Percentiles rank a stretch among this genome's conserved stretches.
phyloP scores from a whole-genome alignment of 495 filamentous ascomycete genomes.

The Neurospora sp. region DNA sequence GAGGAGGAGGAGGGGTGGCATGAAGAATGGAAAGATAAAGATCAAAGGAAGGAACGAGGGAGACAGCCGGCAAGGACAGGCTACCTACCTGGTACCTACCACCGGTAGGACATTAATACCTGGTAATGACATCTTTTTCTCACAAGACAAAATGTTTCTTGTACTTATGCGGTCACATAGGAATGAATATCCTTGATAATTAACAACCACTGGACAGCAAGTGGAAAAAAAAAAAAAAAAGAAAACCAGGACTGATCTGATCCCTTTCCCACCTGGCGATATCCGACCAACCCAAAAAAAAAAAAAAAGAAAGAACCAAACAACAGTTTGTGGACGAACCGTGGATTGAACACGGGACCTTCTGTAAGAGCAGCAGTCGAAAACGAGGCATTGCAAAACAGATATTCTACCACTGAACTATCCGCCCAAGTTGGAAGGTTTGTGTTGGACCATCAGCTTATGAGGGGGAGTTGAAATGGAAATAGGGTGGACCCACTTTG shows the following conservation, averaged over 20 bases:
- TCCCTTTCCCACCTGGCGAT: background rate
- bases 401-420: background rate
- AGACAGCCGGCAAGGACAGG: background rate
- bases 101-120: background rate
- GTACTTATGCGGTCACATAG: background rate
- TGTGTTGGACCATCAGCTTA: background rate
- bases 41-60: background rate
- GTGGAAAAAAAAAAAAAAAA: background rate
- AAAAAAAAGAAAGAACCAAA: background rate
- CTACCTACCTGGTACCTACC: background rate
- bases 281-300: background rate
- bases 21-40: background rate
- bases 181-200: no score
- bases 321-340: background rate
- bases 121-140: background rate
- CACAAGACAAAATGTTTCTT: background rate
- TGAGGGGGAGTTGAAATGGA: background rate
- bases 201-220: background rate
- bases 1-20: background rate
- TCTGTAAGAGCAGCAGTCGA: background rate
- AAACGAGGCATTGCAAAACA: background rate
- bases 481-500: background rate
- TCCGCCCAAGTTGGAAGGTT: background rate
- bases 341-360: background rate
- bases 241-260: background rate